phyloP scores from a whole-genome alignment of 2,329 filamentous ascomycete genomes.

The Ophiocordyceps camponoti-rufipedis region DNA sequence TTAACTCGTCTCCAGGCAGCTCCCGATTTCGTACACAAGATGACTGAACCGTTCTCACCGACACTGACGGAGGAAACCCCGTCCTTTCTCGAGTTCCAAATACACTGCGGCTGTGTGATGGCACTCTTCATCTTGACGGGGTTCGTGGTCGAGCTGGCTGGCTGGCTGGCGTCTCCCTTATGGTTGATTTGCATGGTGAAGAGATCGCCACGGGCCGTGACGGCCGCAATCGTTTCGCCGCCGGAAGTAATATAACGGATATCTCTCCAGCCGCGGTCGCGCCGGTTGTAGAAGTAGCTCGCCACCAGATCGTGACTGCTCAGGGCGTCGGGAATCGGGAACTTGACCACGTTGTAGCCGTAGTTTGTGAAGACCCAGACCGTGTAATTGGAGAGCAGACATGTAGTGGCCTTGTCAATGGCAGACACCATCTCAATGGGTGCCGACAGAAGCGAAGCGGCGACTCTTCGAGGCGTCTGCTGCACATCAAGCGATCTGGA shows the following conservation, averaged over 20 bases:
- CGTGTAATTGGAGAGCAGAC: slow-evolving; percentile 69
- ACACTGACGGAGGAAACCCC: slow-evolving; percentile 76
- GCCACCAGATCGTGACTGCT: slow-evolving; percentile 50
- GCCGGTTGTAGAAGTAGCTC: slow-evolving; percentile 30
- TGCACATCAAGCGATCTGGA: slow-evolving; percentile 82
- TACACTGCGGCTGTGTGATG: slow-evolving; percentile 56
- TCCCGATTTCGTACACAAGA: slow-evolving; percentile 80
- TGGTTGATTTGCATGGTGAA: slow-evolving; percentile 68
- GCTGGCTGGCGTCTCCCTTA: slow-evolving; percentile 41
- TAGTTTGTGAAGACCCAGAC: slow-evolving; percentile 94
- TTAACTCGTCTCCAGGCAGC: slow-evolving; percentile 85
- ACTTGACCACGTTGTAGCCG: slow-evolving; percentile 79
- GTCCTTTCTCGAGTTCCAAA: slow-evolving; percentile 81
- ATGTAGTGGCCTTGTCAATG: slow-evolving; percentile 76
- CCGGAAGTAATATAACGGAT: slow-evolving; percentile 67
- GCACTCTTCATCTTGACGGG: slow-evolving; percentile 77
- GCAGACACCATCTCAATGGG: slow-evolving; percentile 66
- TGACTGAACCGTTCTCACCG: slow-evolving; percentile 84
- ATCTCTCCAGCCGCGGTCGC: slow-evolving; percentile 44
- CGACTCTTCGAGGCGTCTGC: slow-evolving; percentile 65
- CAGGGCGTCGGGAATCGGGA: slow-evolving; percentile 55
- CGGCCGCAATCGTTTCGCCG: slow-evolving; percentile 78
- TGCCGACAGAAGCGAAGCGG: slow-evolving; percentile 52
- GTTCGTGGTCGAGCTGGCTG: slow-evolving; percentile 67
- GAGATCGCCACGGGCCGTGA: slow-evolving; percentile 70